Conservation (phyloP, 345 rosid genomes). For the Trapa incisa region DNA sequence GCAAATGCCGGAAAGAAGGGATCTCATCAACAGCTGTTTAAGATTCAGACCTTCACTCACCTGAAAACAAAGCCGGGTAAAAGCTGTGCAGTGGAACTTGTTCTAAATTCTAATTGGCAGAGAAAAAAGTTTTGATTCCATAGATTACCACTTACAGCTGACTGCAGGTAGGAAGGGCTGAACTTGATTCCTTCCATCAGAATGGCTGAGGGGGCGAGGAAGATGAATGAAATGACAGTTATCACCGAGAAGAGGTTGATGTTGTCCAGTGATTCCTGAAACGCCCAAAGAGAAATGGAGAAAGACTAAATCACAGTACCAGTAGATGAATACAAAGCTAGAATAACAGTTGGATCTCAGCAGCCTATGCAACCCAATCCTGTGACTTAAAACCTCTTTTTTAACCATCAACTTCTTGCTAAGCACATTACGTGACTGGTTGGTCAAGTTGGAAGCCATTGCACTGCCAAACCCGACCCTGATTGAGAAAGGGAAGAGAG, state of each 20-base stretch:
- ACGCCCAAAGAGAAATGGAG: background rate
- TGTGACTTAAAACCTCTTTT: slow-evolving; percentile 33
- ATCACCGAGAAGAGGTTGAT: slow-evolving; percentile 75
- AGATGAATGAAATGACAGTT: slow-evolving; percentile 52
- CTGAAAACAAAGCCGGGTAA: slow-evolving; percentile 21
- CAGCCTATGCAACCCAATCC: background rate
- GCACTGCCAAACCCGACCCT: slow-evolving; percentile 85
- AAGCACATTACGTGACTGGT: slow-evolving; percentile 77
- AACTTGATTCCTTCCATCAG: slow-evolving; percentile 53
- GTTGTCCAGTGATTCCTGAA: slow-evolving; percentile 72
- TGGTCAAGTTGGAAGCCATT: slow-evolving; percentile 87
- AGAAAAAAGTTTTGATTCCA: background rate
- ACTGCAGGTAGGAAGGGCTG: slow-evolving; percentile 50
- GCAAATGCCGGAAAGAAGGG: slow-evolving; percentile 63
- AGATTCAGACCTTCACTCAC: slow-evolving; percentile 44
- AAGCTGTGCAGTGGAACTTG: background rate
- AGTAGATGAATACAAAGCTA: background rate
- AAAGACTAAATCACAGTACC: background rate
- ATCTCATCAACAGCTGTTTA: slow-evolving; percentile 39
- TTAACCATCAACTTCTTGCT: slow-evolving; percentile 68
- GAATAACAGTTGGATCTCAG: background rate
- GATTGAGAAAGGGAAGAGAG: slow-evolving; percentile 4
- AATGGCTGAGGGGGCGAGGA: slow-evolving; percentile 59
- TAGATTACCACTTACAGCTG: slow-evolving; percentile 38
- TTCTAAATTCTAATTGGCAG: background rate